These are phyloP conservation scores for Kondoa malvinella DNA, from an alignment of 768 basidiomycete genomes.

Conservation along the genomic window DNA sequence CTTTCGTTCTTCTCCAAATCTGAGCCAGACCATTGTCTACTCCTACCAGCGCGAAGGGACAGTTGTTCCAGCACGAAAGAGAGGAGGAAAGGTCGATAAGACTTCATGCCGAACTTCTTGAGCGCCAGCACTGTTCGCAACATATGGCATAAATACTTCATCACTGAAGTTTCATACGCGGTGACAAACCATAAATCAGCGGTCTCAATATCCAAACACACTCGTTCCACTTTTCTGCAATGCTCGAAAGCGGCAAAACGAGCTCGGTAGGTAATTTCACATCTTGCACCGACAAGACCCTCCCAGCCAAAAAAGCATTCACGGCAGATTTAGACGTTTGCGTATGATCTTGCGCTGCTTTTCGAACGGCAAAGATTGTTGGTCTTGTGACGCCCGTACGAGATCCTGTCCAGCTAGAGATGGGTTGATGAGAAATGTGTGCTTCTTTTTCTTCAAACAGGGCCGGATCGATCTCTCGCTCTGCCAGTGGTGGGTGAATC, in stretches of 20 bases:
- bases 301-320: conserved; percentile 22
- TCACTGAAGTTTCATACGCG: neutral
- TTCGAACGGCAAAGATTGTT: neutral
- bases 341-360: neutral
- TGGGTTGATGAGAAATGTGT: neutral
- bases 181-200: conserved; percentile 26
- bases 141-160: neutral
- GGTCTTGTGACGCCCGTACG: conserved; percentile 3
- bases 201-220: conserved; percentile 27
- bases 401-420: conserved; percentile 3
- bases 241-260: conserved; percentile 19
- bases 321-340: neutral
- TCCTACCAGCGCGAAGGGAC: conserved; percentile 11
- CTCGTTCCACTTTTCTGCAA: conserved; percentile 21
- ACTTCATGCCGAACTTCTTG: conserved; percentile 23
- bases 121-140: conserved; percentile 22
- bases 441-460: conserved; percentile 16
- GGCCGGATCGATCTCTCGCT: conserved; percentile 25
- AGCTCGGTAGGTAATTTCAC: conserved; percentile 26
- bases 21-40: conserved; percentile 16
- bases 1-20: conserved; percentile 23
- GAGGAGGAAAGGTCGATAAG: conserved; percentile 26
- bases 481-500: conserved; percentile 25
- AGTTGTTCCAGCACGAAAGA: conserved; percentile 28
- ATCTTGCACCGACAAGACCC: conserved; percentile 23